Evolutionary conservation across 2,329 filamentous ascomycete species (phyloP), one percentile per base, ranked within the genome.

Genomic region (Waltergamsia citrina): DNA sequence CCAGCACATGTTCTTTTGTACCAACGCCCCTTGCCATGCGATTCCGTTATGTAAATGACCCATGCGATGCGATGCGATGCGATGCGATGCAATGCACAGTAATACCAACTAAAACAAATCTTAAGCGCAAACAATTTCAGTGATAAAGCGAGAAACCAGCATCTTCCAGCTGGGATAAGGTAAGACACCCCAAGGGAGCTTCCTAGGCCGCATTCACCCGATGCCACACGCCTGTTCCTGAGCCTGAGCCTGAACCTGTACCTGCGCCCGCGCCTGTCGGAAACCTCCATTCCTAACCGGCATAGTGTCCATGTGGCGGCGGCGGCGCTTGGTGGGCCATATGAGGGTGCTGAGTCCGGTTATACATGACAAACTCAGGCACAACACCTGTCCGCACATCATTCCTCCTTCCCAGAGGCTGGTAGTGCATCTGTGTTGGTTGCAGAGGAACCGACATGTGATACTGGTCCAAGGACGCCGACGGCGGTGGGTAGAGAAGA

Each of bases 401-500:
- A 38, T 77, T 68, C 21, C 76, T 66, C 49, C 82, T 78, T 7
- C 83, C 81, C 5, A 90, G 60, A 7, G 83, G 81, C 43, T 88
- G 81, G 50, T 92, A 85, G 53, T 90, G 81, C 80, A 93, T 87
- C 59, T 87, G 74, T 39, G 76, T 70, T 34, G 82, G 77, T 67
- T 63, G 59, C 54, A 73, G 47, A 65, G 64, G 60, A 54, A 73
- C 49, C 8, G 57, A 47, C 6, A 84, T 64, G 43, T 81, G 69
- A 51, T 86, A 81, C 45, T 83, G 73, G 42, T 90, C 81, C 41
- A 93, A 71, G 7, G 85, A 85, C 7, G 78, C 71, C 17, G 85
- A 83, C 1, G 87, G 84, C 6, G 87, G 85, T 21, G 88, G 88
- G 38, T 92, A 86, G 20, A 95, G 68, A n/a, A 96, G 72, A 1